These are phyloP conservation scores for Aspergillus campestris DNA, from an alignment of 495 filamentous ascomycete genomes.

Conservation along the genomic window DNA sequence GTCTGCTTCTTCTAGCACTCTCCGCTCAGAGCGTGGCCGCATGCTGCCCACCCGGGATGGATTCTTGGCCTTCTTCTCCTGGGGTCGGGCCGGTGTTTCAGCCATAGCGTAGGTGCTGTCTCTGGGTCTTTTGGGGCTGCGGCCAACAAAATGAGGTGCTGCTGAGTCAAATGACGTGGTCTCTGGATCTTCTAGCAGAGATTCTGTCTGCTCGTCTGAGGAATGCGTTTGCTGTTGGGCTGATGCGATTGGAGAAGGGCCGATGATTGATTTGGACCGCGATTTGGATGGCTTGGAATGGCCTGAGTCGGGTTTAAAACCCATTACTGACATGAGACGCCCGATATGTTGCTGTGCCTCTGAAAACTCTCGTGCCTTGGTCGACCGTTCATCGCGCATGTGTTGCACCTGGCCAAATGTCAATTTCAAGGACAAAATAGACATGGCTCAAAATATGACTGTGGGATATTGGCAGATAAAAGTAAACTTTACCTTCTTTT, in stretches of 20 bases:
- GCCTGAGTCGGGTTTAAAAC: slow-evolving; percentile 22
- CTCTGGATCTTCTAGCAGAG: slow-evolving; percentile 6
- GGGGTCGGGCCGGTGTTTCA: slow-evolving; percentile 4
- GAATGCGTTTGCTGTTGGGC: slow-evolving; percentile 11
- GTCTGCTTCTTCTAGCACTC: slow-evolving; percentile 17
- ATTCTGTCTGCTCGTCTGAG: slow-evolving; percentile 14
- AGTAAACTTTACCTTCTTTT: slow-evolving; percentile 31
- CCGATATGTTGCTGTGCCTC: slow-evolving; percentile 43
- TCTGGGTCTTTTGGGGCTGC: slow-evolving; percentile 25
- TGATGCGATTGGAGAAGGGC: slow-evolving; percentile 5
- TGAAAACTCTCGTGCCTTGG: slow-evolving; percentile 40
- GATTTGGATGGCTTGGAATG: slow-evolving; percentile 13
- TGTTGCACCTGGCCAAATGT: slow-evolving; percentile 23
- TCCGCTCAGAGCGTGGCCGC: slow-evolving; percentile 7
- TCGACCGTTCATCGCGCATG: slow-evolving; percentile 30
- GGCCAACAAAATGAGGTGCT: slow-evolving; percentile 9
- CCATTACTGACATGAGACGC: slow-evolving; percentile 41
- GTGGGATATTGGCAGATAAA: no score
- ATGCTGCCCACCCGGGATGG: slow-evolving; percentile 2
- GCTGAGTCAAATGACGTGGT: slow-evolving; percentile 17
- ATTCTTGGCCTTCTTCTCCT: slow-evolving; percentile 2
- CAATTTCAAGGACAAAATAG: not conserved
- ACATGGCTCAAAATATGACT: no score
- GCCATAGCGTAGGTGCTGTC: slow-evolving; percentile 7
- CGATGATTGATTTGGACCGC: slow-evolving; percentile 9